phyloP scores from a whole-genome alignment of 495 filamentous ascomycete genomes.

The Oidiodendron maius region DNA sequence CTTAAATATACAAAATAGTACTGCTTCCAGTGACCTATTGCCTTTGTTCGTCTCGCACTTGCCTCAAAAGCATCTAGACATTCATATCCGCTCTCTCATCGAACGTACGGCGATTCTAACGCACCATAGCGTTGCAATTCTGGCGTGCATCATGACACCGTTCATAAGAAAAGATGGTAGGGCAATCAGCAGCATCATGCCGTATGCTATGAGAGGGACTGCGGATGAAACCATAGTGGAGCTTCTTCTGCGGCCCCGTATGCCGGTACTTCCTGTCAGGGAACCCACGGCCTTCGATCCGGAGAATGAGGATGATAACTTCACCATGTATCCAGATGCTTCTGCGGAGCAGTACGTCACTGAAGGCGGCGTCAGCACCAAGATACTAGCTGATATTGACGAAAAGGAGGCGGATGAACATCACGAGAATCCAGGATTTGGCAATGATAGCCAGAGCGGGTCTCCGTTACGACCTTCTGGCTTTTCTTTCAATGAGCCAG shows the following conservation, averaged over 20 bases:
- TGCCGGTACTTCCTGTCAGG: slow-evolving; percentile 39
- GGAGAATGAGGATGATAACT: slow-evolving; percentile 19
- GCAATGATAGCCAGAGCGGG: neutral
- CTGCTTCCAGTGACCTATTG: slow-evolving; percentile 55
- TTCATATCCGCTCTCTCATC: slow-evolving; percentile 60
- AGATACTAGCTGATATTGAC: neutral
- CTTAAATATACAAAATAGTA: neutral
- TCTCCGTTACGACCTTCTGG: neutral
- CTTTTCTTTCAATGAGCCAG: neutral
- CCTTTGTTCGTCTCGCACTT: slow-evolving; percentile 52
- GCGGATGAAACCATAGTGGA: slow-evolving; percentile 60
- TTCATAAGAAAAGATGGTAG: slow-evolving; percentile 51
- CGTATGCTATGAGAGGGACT: slow-evolving; percentile 60
- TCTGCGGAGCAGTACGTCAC: neutral
- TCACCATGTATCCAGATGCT: slow-evolving; percentile 11
- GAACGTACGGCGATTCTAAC: slow-evolving; percentile 73
- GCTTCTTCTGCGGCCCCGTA: slow-evolving; percentile 60
- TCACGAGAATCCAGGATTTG: neutral
- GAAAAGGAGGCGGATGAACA: neutral
- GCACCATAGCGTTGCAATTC: slow-evolving; percentile 58
- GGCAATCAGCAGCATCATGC: slow-evolving; percentile 64
- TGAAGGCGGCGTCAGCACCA: neutral
- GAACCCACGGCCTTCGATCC: slow-evolving; percentile 11
- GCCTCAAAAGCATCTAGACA: slow-evolving; percentile 53
- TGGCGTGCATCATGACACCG: slow-evolving; percentile 76